A percentile compares a stretch with the other conserved stretches of the same genome.
Evolutionary conservation across 163 green algal genomes (phyloP).

Genomic region (Chlorella variabilis): DNA sequence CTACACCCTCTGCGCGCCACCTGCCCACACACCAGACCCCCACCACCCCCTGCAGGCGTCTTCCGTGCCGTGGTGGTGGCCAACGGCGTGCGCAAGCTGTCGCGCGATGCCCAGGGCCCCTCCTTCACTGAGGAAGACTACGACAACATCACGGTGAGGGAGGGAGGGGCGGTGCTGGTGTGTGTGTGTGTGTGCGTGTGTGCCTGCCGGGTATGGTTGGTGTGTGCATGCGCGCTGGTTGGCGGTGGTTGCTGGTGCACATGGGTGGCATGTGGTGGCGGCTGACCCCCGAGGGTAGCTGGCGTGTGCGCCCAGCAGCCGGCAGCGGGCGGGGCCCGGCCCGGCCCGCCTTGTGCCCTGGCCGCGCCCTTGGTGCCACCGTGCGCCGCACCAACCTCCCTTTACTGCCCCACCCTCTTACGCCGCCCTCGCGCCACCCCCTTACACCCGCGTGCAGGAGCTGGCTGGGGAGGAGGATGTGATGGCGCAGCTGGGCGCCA

Average conservation of each 20-base stretch:
- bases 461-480: conserved; percentile 54
- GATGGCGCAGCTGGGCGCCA: conserved; percentile 88
- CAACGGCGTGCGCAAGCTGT: conserved; percentile 60
- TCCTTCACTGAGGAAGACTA: conserved; percentile 54
- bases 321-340: too few species aligned
- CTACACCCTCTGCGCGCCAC: not conserved
- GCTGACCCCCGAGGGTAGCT: too few species aligned
- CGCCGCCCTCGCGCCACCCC: not conserved
- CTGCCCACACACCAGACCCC: not conserved
- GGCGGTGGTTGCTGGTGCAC: too few species aligned
- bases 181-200: not conserved
- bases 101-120: conserved; percentile 27
- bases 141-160: conserved; percentile 51
- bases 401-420: too few species aligned
- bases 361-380: too few species aligned
- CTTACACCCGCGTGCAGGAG: not conserved
- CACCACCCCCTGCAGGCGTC: conserved; percentile 44
- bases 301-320: too few species aligned
- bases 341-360: too few species aligned
- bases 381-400: too few species aligned
- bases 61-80: conserved; percentile 80
- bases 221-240: too few species aligned
- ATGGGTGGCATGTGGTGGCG: too few species aligned
- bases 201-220: too few species aligned
- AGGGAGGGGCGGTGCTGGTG: not conserved